Evolutionary conservation across 2,329 filamentous ascomycete genomes (phyloP), one percentile per base, ranked within the genome.

Genomic region (Colletotrichum ledebouriae): DNA sequence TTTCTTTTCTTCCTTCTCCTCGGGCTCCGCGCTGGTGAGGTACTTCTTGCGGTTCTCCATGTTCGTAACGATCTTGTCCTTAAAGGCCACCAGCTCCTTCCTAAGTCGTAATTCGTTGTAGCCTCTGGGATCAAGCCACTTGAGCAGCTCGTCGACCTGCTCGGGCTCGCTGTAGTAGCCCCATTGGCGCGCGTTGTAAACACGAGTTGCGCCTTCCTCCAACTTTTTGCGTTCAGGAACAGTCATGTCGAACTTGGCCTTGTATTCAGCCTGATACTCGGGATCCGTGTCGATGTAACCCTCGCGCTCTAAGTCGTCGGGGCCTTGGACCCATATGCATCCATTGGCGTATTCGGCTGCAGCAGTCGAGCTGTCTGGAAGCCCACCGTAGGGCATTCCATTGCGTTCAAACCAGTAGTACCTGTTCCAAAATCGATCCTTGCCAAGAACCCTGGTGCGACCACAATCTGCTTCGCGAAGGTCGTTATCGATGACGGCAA

Each of bases 391-490:
- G 0, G 96, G 96, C 94, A 98, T 98, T 25, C 94, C 96, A 75
- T 98, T 99, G 71, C 95, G 91, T 80, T 99, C 96, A 78, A 98
- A 98, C 95, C 96, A 99, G 84, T 97, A 98, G 80, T 98, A 99
- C 61, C 95, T 89, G 79, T 99, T 98, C 90, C 95, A 97, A 84
- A 97, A 99, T 50, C 96, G 90, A 80, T 99, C 96, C 78, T 96
- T 95, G 69, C 96, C 96, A 29, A 99, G 85, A 17, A 95, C 90
- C 71, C 93, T 90, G 17, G 94, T 97, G 70, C 96, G 91, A 41
- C 94, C 93, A 74, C 95, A 97, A 78, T 98, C 93, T 46, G 94
- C 94, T 80, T 98, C 95, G 59, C 96, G 92, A 52, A 99, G 85
- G 77, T 98, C 94, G 74, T 97, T 94, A 74, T 98, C 95, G 59